phyloP scores from a whole-genome alignment of 768 basidiomycete genomes.

The Gymnopilus junonius region DNA sequence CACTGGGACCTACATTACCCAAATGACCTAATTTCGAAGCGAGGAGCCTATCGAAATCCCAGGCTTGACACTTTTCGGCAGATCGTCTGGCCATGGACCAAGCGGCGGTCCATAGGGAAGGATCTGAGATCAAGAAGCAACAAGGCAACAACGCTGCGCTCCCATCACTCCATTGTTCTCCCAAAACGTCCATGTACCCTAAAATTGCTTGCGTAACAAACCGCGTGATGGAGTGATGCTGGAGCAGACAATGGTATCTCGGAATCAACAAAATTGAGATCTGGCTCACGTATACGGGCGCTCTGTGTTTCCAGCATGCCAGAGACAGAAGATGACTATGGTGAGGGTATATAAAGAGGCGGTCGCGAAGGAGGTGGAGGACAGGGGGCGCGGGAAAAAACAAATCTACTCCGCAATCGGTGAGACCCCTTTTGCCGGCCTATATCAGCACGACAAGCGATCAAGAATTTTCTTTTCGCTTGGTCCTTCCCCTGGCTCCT shows the following conservation, averaged over 20 bases:
- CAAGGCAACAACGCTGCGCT: too few relatives aligned
- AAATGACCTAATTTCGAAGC: neutral
- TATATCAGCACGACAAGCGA: conserved; percentile 23
- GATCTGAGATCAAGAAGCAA: neutral
- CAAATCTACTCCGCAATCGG: conserved; percentile 42
- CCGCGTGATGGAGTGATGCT: neutral
- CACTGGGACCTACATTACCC: conserved; percentile 14
- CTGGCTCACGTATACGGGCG: neutral
- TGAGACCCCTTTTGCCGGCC: conserved; percentile 10
- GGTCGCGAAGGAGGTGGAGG: conserved; percentile 8
- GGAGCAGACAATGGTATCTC: conserved; percentile 3
- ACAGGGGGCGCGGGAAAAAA: conserved; percentile 40
- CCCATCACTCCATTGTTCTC: conserved; percentile 5
- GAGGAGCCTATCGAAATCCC: neutral
- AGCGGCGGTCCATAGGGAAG: too few relatives aligned
- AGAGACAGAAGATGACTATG: too few relatives aligned
- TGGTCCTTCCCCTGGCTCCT: conserved; percentile 22
- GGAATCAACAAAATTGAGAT: neutral
- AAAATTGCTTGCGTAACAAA: too few relatives aligned
- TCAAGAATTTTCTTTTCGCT: conserved; percentile 20
- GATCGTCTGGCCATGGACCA: too few relatives aligned
- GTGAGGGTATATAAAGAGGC: conserved; percentile 12
- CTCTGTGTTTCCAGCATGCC: too few relatives aligned
- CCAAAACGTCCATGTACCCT: neutral
- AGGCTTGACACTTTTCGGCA: neutral